Evolutionary conservation across 352 stramenopile genomes (phyloP), one percentile per base, ranked within the genome.

Genomic region (Pythium apleroticum): DNA sequence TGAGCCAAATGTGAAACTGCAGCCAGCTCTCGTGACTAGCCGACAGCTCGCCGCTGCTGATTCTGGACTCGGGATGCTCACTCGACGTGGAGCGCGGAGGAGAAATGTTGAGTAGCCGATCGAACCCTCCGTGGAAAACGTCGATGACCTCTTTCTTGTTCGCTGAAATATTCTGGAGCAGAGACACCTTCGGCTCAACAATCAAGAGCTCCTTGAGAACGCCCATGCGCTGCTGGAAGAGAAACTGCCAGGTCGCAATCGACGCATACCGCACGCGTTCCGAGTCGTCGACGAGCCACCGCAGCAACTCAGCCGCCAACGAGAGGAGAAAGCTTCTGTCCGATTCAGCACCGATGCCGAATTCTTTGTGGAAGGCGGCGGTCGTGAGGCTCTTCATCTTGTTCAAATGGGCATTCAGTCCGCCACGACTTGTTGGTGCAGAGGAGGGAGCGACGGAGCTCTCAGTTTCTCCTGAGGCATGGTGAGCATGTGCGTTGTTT

Each of bases 1-100:
- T 86, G 12, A 94, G 66, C 85, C 85, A 94, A n/a, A 81, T 65
- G n/a, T 89, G 81, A 46, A 94, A 94, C 49, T 90, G 77, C 12
- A 88, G 69, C 83, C 83, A 91, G 20, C 74, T 85, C 14, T 91
- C 80, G 55, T 77, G 72, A 27, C 75, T 89, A 0, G 30, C 20
- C 15, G 49, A 59, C 0, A 68, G 52, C 30, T 60, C 20, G 25
- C 60, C 57, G 52, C 50, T 62, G 48, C 54, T 65, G 33, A 55
- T 50, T 27, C 53, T 52, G n/a, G 60, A 30, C n/a, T 25, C 52
- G 1, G 20, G 28, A 17, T 61, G 4, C n/a, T 19, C 17, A 9
- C 30, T 55, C 20, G 39, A 54, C 15, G 43, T 57, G 22, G 43
- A 31, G 49, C 58, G 54, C 45, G 66, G 59, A 2, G 70, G 60